Evolutionary conservation across 1,284 basidiomycete species (phyloP).

Genomic region (Fomes fomentarius): DNA sequence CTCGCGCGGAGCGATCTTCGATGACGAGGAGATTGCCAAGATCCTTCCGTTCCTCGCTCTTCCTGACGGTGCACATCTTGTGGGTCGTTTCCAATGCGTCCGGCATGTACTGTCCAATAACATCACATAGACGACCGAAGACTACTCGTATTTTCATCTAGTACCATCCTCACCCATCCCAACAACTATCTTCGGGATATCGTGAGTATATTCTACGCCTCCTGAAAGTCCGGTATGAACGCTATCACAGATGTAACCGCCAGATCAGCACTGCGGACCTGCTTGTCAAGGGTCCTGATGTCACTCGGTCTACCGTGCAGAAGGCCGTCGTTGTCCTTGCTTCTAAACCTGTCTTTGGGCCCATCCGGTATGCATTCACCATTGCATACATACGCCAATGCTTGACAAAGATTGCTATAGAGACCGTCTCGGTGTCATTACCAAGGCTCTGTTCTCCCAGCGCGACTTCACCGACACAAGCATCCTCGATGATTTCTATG

Average conservation of each 20-base stretch:
- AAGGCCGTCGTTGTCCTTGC: slow-evolving; percentile 97
- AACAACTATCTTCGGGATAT: slow-evolving; percentile 91
- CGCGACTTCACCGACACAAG: slow-evolving; percentile 84
- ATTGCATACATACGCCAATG: background rate
- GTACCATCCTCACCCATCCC: slow-evolving; percentile 71
- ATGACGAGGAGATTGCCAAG: slow-evolving; percentile 81
- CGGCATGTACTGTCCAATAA: background rate
- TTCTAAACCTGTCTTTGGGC: slow-evolving; percentile 87
- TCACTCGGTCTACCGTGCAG: slow-evolving; percentile 95
- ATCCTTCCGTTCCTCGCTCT: slow-evolving; percentile 96
- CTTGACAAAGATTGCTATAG: slow-evolving; percentile 39
- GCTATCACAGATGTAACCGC: slow-evolving; percentile 79
- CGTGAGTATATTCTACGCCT: slow-evolving; percentile 52
- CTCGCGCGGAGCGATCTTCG: slow-evolving; percentile 66
- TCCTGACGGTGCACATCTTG: slow-evolving; percentile 95
- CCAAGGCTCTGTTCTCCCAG: slow-evolving; percentile 88
- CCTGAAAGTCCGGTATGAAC: background rate
- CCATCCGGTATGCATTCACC: slow-evolving; percentile 61
- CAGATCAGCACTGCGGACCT: slow-evolving; percentile 88
- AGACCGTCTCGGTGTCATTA: slow-evolving; percentile 96
- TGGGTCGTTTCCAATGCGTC: slow-evolving; percentile 35
- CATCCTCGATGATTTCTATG: slow-evolving; percentile 84
- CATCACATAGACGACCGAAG: slow-evolving; percentile 76
- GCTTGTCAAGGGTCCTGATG: slow-evolving; percentile 83
- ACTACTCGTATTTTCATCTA: slow-evolving; percentile 96